phyloP scores from a whole-genome alignment of 2,329 filamentous ascomycete species.

The Aspergillus uvarum region DNA sequence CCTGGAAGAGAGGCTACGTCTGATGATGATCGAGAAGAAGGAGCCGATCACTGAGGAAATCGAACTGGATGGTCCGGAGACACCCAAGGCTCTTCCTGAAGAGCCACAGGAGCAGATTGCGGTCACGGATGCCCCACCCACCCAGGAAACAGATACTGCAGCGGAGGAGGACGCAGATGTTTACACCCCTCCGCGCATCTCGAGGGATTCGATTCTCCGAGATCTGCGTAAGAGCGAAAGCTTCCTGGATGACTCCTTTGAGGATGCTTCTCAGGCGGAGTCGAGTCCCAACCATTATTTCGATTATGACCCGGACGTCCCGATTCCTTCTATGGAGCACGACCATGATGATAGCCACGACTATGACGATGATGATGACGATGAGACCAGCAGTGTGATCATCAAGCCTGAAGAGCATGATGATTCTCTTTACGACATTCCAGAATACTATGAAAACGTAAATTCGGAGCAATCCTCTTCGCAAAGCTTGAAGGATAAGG shows the following conservation, averaged over 20 bases:
- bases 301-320: slow-evolving; percentile 79
- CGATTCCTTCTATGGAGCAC: slow-evolving; percentile 83
- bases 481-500: slow-evolving; percentile 31
- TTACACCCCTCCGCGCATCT: slow-evolving; percentile 71
- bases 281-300: slow-evolving; percentile 60
- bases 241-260: slow-evolving; percentile 62
- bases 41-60: slow-evolving; percentile 42
- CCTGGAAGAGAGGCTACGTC: slow-evolving; percentile 77
- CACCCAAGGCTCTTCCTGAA: not conserved
- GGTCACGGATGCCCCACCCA: slow-evolving; percentile 31
- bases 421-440: slow-evolving; percentile 63
- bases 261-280: slow-evolving; percentile 61
- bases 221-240: slow-evolving; percentile 72
- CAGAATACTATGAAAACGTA: slow-evolving; percentile 61
- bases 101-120: slow-evolving; percentile 13
- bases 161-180: slow-evolving; percentile 56
- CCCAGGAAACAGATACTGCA: slow-evolving; percentile 4
- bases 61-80: not conserved
- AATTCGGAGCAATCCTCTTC: slow-evolving; percentile 38
- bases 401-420: slow-evolving; percentile 65
- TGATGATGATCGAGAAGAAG: slow-evolving; percentile 80
- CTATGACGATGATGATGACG: slow-evolving; percentile 58
- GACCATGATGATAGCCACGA: slow-evolving; percentile 48
- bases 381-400: slow-evolving; percentile 59
- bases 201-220: slow-evolving; percentile 86